Percentiles rank a stretch among this genome's conserved stretches.
phyloP scores from a whole-genome alignment of 2,329 filamentous ascomycete species.

The Coniochaeta ligniaria region DNA sequence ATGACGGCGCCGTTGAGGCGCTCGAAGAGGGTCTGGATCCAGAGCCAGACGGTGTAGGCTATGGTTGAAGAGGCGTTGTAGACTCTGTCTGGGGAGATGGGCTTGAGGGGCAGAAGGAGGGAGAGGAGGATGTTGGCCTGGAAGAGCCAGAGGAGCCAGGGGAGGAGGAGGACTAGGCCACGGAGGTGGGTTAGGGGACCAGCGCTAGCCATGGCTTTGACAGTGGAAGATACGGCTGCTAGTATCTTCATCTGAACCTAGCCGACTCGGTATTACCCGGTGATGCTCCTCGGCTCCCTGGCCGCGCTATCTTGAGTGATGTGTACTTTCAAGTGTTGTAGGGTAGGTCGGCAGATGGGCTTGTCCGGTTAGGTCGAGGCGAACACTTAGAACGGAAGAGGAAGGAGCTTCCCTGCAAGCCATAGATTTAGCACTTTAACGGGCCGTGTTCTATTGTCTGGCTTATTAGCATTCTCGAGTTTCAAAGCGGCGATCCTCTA shows the following conservation, averaged over 20 bases:
- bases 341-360: neutral
- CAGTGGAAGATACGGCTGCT: neutral
- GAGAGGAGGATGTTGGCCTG: constrained; percentile 44
- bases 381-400: too few relatives aligned
- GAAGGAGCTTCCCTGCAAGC: too few relatives aligned
- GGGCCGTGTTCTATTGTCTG: neutral
- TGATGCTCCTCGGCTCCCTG: neutral
- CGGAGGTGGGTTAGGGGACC: constrained; percentile 26
- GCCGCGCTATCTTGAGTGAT: too few relatives aligned
- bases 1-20: constrained; percentile 44
- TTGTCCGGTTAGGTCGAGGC: neutral
- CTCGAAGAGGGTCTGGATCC: constrained; percentile 52
- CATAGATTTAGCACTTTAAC: too few relatives aligned
- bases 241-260: neutral
- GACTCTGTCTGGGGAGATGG: constrained; percentile 38
- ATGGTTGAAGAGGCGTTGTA: constrained; percentile 49
- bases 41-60: constrained; percentile 47
- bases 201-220: neutral
- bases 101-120: constrained; percentile 37
- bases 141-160: constrained; percentile 47
- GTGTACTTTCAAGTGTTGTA: neutral
- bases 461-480: neutral
- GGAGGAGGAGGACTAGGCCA: constrained; percentile 33
- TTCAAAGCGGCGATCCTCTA: neutral
- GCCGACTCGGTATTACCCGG: neutral